Evolutionary conservation across 805 yeast species (phyloP).

Genomic region (Metschnikowia cerradonensis): DNA sequence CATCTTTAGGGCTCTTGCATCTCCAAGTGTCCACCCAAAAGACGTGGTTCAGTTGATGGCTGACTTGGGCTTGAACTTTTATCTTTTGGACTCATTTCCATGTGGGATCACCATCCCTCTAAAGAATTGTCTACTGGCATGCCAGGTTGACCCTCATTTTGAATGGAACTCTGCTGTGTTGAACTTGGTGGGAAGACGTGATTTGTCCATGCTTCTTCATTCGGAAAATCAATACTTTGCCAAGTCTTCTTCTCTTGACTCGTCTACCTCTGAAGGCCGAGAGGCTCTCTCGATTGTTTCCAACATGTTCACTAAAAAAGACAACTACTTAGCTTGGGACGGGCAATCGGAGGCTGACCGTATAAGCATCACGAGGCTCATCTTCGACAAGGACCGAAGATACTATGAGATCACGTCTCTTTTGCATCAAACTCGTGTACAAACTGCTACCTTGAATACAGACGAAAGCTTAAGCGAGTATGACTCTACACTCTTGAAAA

Average conservation of each 20-base stretch:
- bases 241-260: neutral
- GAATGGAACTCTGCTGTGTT: constrained; percentile 46
- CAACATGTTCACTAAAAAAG: constrained; percentile 36
- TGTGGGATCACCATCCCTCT: constrained; percentile 67
- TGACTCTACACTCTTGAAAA: constrained; percentile 51
- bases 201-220: constrained; percentile 39
- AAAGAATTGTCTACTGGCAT: constrained; percentile 51
- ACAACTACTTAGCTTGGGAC: constrained; percentile 59
- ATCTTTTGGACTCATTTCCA: constrained; percentile 66
- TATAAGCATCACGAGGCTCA: constrained; percentile 60
- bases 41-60: constrained; percentile 62
- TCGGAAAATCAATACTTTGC: neutral
- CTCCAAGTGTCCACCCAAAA: constrained; percentile 46
- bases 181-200: constrained; percentile 64
- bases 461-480: constrained; percentile 49
- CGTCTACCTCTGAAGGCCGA: constrained; percentile 5
- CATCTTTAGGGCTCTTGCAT: constrained; percentile 59
- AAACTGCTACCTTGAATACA: constrained; percentile 43
- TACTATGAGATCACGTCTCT: constrained; percentile 71
- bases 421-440: constrained; percentile 66
- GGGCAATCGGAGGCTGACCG: constrained; percentile 68
- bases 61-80: constrained; percentile 48
- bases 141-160: constrained; percentile 50
- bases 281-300: constrained; percentile 42
- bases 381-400: constrained; percentile 75